These are phyloP conservation scores for Podaxis sp. DNA, from an alignment of 768 basidiomycete species.

Conservation along the genomic window DNA sequence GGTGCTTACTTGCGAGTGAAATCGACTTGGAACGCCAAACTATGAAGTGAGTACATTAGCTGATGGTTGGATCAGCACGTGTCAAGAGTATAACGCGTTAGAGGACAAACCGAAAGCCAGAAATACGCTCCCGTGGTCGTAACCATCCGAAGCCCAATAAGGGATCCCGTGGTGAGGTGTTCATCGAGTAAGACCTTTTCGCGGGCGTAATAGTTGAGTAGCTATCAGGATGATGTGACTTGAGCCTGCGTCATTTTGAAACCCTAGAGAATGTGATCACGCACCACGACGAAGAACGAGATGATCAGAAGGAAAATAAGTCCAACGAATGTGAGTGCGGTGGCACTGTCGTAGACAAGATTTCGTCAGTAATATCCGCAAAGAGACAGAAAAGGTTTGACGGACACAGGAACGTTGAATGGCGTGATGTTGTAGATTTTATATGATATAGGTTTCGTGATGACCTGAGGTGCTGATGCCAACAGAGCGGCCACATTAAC, in stretches of 20 bases:
- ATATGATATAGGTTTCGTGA: too few relatives aligned
- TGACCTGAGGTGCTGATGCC: too few relatives aligned
- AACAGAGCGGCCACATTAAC: too few relatives aligned
- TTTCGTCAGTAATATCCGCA: not conserved
- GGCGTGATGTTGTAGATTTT: too few relatives aligned
- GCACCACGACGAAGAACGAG: conserved; percentile 38
- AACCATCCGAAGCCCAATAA: conserved; percentile 27
- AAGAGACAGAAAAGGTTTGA: too few relatives aligned
- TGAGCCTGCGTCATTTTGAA: too few relatives aligned
- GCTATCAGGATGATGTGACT: too few relatives aligned
- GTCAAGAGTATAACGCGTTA: not conserved
- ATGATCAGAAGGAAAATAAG: conserved; percentile 54
- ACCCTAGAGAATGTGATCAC: conserved; percentile 13
- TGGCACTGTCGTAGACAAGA: conserved; percentile 33
- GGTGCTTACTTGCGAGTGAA: conserved; percentile 37
- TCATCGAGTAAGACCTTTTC: conserved; percentile 26
- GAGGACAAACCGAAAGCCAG: conserved; percentile 25
- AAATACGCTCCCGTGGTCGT: conserved; percentile 28
- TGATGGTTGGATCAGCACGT: conserved; percentile 19
- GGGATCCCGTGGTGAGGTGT: conserved; percentile 23
- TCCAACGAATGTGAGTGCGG: conserved; percentile 54
- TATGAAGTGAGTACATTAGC: conserved; percentile 57
- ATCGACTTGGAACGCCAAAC: conserved; percentile 55
- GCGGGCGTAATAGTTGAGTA: conserved; percentile 21
- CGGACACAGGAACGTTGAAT: too few relatives aligned